A percentile compares a stretch with the other conserved stretches of the same genome.
Evolutionary conservation across 192 early-diverging fungal genomes (phyloP).

Genomic region (Chytriomyces sp.): DNA sequence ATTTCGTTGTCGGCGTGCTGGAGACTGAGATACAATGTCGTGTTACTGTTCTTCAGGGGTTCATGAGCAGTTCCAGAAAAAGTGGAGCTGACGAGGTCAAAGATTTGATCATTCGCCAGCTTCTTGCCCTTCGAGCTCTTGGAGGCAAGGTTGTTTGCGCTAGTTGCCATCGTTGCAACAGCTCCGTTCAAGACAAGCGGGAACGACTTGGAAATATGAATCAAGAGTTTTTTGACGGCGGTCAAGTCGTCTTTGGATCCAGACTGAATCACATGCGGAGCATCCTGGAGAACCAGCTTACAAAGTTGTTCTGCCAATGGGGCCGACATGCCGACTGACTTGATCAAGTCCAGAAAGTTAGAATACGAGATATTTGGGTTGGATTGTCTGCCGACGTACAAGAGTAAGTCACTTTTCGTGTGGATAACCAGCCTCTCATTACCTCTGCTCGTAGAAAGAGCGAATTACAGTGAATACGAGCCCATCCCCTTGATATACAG

Average conservation of each 20-base stretch:
- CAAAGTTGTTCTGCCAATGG: conserved; percentile 12
- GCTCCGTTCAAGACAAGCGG: conserved; percentile 13
- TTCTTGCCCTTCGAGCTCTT: conserved; percentile 13
- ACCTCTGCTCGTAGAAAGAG: conserved; percentile 18
- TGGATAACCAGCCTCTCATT: background rate
- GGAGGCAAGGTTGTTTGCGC: background rate
- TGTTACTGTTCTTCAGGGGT: conserved; percentile 61
- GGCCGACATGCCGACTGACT: background rate
- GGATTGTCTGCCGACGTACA: background rate
- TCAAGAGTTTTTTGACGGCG: conserved; percentile 13
- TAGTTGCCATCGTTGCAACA: conserved; percentile 5
- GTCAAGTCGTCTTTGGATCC: background rate
- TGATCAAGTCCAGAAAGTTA: conserved; percentile 14
- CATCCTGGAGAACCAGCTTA: background rate
- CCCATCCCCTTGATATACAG: conserved; percentile 18
- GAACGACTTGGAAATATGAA: conserved; percentile 19
- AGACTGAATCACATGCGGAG: background rate
- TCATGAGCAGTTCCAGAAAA: conserved; percentile 66
- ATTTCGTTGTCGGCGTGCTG: conserved; percentile 71
- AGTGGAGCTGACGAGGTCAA: conserved; percentile 54
- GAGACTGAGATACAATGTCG: conserved; percentile 81
- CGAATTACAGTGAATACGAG: background rate
- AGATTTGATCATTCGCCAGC: conserved; percentile 24
- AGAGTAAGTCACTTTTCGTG: background rate
- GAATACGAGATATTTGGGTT: background rate